Evolutionary conservation across 495 filamentous ascomycete genomes (phyloP), one percentile per base, ranked within the genome.

Genomic region (Pyrenula massariospora): DNA sequence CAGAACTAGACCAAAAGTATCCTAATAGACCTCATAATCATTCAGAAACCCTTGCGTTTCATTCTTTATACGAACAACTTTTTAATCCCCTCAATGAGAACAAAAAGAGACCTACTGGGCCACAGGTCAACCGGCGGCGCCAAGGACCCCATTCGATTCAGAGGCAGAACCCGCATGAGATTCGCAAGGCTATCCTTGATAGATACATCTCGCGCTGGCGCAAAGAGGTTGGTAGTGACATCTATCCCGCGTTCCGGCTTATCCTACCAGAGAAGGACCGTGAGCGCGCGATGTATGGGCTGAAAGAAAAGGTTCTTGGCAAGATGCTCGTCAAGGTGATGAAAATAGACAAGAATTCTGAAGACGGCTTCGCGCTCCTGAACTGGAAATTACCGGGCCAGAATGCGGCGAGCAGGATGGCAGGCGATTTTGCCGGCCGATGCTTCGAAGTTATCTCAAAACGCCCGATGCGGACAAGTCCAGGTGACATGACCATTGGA

Each of bases 251-350:
- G 20, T 82, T 98, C 68, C 81, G 93, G 31, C 76, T 98, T 53
- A 94, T 97, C 62, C 72, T 95, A n/a, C 89, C 91, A 0, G 89
- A 92, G 62, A 95, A 95, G 64, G 93, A 98, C 64, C 79, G 91
- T 25, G 91, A 97, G 58, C 81, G 93, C 31, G 86, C 87, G 31
- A 91, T 95, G 81, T 98, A 98, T 63, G 88, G 91, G 2, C 77
- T 98, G 24, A 97, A 97, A 67, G 93, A 98, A 72, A 90, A 87
- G 67, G 81, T 81, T 15, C 91, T 97, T 56, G 91, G 84, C 2
- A 95, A 88, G 62, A 69, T 98, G 48, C 73, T 97, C 3, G 88
- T 97, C 36, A 88, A 88, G 60, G 77, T 94, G 36, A 87, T 96
- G 81, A 93, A 91, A 67, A 95, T 98, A 63, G 86, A 91, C 71